Conservation (phyloP, 2,329 filamentous ascomycete species). For the Xylariales sp. region DNA sequence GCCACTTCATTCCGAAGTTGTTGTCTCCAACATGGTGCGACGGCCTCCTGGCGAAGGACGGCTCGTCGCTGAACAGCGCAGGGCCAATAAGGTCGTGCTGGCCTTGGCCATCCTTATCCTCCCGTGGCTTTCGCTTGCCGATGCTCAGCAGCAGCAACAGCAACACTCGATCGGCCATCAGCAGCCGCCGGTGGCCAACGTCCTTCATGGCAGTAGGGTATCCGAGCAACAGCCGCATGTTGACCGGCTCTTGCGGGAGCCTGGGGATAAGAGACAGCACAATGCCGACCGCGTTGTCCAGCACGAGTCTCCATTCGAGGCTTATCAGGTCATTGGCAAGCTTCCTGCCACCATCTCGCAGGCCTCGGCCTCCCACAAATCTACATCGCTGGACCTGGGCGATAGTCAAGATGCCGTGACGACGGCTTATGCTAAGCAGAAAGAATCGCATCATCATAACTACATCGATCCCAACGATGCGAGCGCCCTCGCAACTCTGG, state of each 20-base stretch:
- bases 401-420: slow-evolving; percentile 18
- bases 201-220: slow-evolving; percentile 15
- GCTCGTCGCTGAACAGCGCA: slow-evolving; percentile 35
- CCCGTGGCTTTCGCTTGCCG: slow-evolving; percentile 41
- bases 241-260: slow-evolving; percentile 14
- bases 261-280: neutral
- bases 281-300: slow-evolving; percentile 13
- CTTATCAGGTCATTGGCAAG: slow-evolving; percentile 15
- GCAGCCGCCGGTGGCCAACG: slow-evolving; percentile 19
- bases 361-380: slow-evolving; percentile 10
- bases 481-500: slow-evolving; percentile 96
- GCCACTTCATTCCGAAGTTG: slow-evolving; percentile 14
- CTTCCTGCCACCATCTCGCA: slow-evolving; percentile 23
- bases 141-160: slow-evolving; percentile 55
- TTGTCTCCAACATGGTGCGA: slow-evolving; percentile 46
- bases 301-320: slow-evolving; percentile 18
- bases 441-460: slow-evolving; percentile 29
- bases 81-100: slow-evolving; percentile 32
- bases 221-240: slow-evolving; percentile 9
- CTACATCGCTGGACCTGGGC: slow-evolving; percentile 11
- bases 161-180: slow-evolving; percentile 23
- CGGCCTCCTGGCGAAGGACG: slow-evolving; percentile 51
- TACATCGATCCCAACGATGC: slow-evolving; percentile 57
- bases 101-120: slow-evolving; percentile 47
- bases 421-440: slow-evolving; percentile 19